Evolutionary conservation across 176 grass and related monocot species (phyloP).

Genomic region (Poa pratensis): DNA sequence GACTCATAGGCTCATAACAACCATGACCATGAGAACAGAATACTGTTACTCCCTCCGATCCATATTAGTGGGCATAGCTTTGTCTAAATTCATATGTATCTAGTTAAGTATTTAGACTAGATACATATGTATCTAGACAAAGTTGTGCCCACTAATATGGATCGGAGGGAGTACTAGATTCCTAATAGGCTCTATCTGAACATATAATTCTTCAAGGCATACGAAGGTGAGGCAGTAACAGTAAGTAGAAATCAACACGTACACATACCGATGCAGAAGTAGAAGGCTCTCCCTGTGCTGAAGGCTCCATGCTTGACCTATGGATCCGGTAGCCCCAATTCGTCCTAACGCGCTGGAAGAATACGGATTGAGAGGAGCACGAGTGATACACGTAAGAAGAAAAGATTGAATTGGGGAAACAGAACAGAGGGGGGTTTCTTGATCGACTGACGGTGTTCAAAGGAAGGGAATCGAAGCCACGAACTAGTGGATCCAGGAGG

Average conservation of each 20-base stretch:
- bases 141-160: no score
- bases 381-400: not conserved
- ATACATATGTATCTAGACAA: no score
- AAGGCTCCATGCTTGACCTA: slow-evolving; percentile 25
- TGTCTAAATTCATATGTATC: no score
- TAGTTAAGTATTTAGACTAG: no score
- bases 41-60: no score
- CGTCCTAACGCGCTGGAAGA: not conserved
- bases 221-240: not conserved
- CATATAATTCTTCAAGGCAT: not conserved
- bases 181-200: not conserved
- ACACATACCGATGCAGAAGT: slow-evolving; percentile 20
- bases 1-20: not conserved
- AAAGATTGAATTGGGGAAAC: not conserved
- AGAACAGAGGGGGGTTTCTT: not conserved
- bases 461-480: not conserved
- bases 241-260: not conserved
- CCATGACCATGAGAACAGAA: not conserved
- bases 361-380: not conserved
- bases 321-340: not conserved
- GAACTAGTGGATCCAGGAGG: slow-evolving; percentile 19
- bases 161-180: no score
- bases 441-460: not conserved
- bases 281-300: slow-evolving; percentile 1
- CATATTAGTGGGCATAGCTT: no score